Evolutionary conservation across 352 stramenopile genomes (phyloP), one percentile per base, ranked within the genome.

Genomic region (Globisporangium middletonii): DNA sequence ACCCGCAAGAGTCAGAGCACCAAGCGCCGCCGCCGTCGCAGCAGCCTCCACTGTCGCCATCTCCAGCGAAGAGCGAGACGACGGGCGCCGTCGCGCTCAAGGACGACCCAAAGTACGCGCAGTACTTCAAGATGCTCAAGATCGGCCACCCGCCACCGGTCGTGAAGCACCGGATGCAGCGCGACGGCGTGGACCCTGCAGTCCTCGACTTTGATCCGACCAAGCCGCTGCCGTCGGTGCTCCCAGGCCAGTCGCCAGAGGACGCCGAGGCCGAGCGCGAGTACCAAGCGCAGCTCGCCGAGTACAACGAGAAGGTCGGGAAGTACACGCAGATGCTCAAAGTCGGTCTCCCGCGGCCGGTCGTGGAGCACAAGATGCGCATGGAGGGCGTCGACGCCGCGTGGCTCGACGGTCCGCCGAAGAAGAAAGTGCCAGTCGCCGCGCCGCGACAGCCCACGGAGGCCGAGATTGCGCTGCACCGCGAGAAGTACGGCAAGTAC

Each of bases 111-210:
- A 73, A 74, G 55, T 92, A 83, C 54, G 51, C 62, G 49, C 75
- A 88, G 52, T 94, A 89, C 64, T 93, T 94, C 57, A 89, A 77
- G 58, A 89, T 94, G 77, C 64, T 93, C 15, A 88, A 83, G 62
- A 82, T 94, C 18, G 85, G 85, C 0, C 72, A 86, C 2, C 73
- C 83, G 11, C 28, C 62, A 33, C 68, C 82, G 41, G 76, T 89
- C 7, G 82, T 92, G 1, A 77, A 90, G 63, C 79, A 91, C 59
- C 85, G 85, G 38, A 92, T 94, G 83, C 71, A 79, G 51, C 73
- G 67, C 26, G 83, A 89, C 30, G 76, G 72, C 16, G 63, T 87
- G 2, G 79, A 94, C 42, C 79, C 79, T 1, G 23, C 67, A 13
- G 57, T 92, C 9, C 58, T 94, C 46, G 81, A 90, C 23, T 69